phyloP scores from a whole-genome alignment of 208 protist species.

The Zelonia costaricensis region DNA sequence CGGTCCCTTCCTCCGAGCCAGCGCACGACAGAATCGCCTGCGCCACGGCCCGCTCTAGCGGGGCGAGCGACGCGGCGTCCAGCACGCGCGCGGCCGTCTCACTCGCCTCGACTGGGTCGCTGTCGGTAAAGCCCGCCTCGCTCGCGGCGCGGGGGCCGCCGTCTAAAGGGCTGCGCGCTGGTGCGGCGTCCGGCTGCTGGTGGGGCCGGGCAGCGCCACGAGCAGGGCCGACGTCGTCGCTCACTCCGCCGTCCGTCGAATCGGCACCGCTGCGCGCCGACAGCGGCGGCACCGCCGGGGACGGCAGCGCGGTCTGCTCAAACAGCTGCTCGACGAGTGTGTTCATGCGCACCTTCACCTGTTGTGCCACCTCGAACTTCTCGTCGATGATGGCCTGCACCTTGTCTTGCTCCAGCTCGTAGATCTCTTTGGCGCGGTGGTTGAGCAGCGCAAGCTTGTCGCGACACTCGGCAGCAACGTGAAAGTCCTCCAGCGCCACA shows the following conservation, averaged over 20 bases:
- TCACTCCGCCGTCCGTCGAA: neutral
- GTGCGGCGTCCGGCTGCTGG: neutral
- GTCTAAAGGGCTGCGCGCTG: too few relatives aligned
- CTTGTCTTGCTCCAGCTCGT: slow-evolving; percentile 87
- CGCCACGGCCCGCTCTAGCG: slow-evolving; percentile 31
- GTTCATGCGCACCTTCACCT: slow-evolving; percentile 76
- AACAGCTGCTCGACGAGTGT: slow-evolving; percentile 55
- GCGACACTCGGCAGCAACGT: slow-evolving; percentile 55
- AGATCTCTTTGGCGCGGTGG: slow-evolving; percentile 55
- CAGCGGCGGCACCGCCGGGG: slow-evolving; percentile 1
- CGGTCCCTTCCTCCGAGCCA: slow-evolving; percentile 20
- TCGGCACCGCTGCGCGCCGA: neutral
- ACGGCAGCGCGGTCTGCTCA: slow-evolving; percentile 44
- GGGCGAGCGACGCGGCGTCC: neutral
- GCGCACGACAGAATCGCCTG: slow-evolving; percentile 30
- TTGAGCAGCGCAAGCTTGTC: slow-evolving; percentile 81
- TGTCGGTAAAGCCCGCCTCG: neutral
- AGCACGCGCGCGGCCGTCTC: slow-evolving; percentile 13
- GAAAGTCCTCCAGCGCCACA: slow-evolving; percentile 68
- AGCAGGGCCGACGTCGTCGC: neutral
- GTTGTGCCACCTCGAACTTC: slow-evolving; percentile 83
- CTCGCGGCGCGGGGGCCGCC: too few relatives aligned
- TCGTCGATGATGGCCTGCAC: slow-evolving; percentile 91
- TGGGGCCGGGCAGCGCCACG: neutral
- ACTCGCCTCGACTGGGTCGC: slow-evolving; percentile 14